Percentiles rank a stretch among this genome's conserved stretches.
These are phyloP conservation scores for Apiospora arundinis DNA, from an alignment of 2,329 filamentous ascomycete genomes.

Conservation along the genomic window DNA sequence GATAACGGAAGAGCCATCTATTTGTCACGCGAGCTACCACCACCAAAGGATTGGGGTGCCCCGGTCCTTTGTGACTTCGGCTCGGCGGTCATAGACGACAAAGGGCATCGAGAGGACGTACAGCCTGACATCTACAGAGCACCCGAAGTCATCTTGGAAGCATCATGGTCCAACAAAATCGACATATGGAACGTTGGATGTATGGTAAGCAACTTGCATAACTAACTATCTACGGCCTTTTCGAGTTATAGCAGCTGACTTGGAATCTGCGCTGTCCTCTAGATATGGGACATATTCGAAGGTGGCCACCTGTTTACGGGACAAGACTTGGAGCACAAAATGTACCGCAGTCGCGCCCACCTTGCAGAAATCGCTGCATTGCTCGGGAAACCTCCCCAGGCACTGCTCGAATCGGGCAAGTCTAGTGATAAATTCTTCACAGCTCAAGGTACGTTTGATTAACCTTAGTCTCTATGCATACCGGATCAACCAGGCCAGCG, in stretches of 20 bases:
- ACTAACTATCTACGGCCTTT: neutral
- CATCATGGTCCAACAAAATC: constrained; percentile 51
- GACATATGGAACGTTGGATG: constrained; percentile 61
- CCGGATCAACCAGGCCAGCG: too few species aligned
- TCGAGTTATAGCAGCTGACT: constrained; percentile 11
- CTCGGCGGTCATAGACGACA: constrained; percentile 45
- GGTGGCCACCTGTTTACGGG: constrained; percentile 51
- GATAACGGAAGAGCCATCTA: constrained; percentile 50
- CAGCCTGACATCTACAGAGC: constrained; percentile 50
- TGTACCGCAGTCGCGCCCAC: constrained; percentile 51
- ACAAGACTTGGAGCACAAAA: constrained; percentile 44
- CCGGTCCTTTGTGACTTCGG: constrained; percentile 58
- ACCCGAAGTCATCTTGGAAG: constrained; percentile 54
- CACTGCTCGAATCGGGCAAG: constrained; percentile 39
- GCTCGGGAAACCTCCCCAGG: constrained; percentile 49
- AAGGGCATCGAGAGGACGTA: constrained; percentile 43
- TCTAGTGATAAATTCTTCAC: constrained; percentile 31
- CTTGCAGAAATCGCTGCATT: constrained; percentile 55
- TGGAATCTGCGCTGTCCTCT: constrained; percentile 24
- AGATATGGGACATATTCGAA: constrained; percentile 59
- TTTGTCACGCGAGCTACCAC: constrained; percentile 44
- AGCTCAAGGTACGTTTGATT: neutral
- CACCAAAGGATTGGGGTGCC: constrained; percentile 32
- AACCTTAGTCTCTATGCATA: too few species aligned
- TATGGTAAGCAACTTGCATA: constrained; percentile 47